Conservation (phyloP, 2,329 filamentous ascomycete species). For the Xylariaceae sp. region DNA sequence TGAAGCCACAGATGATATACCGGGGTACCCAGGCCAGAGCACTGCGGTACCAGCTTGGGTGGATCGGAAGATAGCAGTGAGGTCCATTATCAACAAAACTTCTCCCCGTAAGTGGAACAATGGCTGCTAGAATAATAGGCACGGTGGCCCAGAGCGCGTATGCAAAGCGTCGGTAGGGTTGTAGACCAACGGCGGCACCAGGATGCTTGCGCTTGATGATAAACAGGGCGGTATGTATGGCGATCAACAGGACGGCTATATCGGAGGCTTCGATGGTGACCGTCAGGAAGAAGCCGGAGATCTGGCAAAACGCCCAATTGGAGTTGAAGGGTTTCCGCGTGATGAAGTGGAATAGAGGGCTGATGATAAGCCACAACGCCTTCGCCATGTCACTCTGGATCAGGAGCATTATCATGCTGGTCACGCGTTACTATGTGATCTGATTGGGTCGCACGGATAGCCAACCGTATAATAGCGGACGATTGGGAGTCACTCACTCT, state of each 20-base stretch:
- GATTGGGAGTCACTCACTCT: slow-evolving; percentile 45
- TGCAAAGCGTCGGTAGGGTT: slow-evolving; percentile 58
- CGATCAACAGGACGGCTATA: slow-evolving; percentile 65
- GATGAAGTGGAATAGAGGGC: slow-evolving; percentile 55
- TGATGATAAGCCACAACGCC: slow-evolving; percentile 62
- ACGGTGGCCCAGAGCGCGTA: slow-evolving; percentile 53
- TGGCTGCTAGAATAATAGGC: slow-evolving; percentile 51
- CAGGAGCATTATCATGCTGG: slow-evolving; percentile 66
- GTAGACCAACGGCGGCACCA: slow-evolving; percentile 58
- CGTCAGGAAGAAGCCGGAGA: slow-evolving; percentile 62
- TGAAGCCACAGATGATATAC: slow-evolving; percentile 60
- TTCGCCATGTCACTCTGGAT: slow-evolving; percentile 69
- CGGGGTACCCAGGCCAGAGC: slow-evolving; percentile 68
- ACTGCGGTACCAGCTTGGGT: slow-evolving; percentile 63
- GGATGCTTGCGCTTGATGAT: slow-evolving; percentile 54
- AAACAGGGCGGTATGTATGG: slow-evolving; percentile 66
- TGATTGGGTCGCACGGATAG: background rate
- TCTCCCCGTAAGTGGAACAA: slow-evolving; percentile 30
- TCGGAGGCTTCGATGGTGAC: slow-evolving; percentile 67
- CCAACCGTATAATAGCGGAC: background rate
- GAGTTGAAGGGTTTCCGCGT: slow-evolving; percentile 39
- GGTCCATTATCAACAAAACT: slow-evolving; percentile 29
- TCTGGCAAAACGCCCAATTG: slow-evolving; percentile 57
- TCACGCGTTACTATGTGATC: slow-evolving; percentile 15
- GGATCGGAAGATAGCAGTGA: slow-evolving; percentile 61